Evolutionary conservation across 257 asterid genomes (phyloP).

Genomic region (Craterostigma plantagineum): DNA sequence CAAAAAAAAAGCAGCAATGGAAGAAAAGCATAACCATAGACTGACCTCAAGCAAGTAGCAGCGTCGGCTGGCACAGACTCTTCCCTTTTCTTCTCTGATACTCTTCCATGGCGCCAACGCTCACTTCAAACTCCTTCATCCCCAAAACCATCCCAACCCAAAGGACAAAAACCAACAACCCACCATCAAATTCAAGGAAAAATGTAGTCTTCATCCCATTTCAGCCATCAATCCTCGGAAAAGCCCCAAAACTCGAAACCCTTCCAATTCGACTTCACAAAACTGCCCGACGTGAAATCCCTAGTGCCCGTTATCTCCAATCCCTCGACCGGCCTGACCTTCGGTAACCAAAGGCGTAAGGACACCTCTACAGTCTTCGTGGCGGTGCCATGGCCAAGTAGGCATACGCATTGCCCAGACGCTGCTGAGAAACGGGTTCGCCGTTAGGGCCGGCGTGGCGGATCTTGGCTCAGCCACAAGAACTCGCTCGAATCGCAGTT

Average conservation of each 20-base stretch:
- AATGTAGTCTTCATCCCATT: constrained; percentile 21
- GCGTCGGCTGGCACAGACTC: no score
- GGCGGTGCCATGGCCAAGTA: constrained; percentile 89
- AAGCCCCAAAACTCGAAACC: constrained; percentile 25
- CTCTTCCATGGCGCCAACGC: constrained; percentile 70
- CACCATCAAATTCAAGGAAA: constrained; percentile 9
- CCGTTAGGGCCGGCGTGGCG: constrained; percentile 88
- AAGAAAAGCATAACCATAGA: no score
- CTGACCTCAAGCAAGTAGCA: no score
- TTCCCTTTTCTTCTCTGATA: background rate
- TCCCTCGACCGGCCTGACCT: constrained; percentile 36
- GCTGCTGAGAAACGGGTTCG: constrained; percentile 66
- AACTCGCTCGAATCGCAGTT: constrained; percentile 70
- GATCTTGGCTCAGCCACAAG: constrained; percentile 81
- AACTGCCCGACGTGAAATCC: constrained; percentile 14
- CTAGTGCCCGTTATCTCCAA: constrained; percentile 40
- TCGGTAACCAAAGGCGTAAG: constrained; percentile 38
- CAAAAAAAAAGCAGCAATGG: no score
- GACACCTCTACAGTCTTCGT: constrained; percentile 82
- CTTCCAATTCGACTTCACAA: constrained; percentile 15
- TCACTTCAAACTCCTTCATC: constrained; percentile 59
- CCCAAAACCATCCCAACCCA: constrained; percentile 33
- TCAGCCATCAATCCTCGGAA: constrained; percentile 14
- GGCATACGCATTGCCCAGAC: constrained; percentile 81
- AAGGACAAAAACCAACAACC: constrained; percentile 7